phyloP scores from a whole-genome alignment of 176 grass and related monocot species.

The Carex kokanica region DNA sequence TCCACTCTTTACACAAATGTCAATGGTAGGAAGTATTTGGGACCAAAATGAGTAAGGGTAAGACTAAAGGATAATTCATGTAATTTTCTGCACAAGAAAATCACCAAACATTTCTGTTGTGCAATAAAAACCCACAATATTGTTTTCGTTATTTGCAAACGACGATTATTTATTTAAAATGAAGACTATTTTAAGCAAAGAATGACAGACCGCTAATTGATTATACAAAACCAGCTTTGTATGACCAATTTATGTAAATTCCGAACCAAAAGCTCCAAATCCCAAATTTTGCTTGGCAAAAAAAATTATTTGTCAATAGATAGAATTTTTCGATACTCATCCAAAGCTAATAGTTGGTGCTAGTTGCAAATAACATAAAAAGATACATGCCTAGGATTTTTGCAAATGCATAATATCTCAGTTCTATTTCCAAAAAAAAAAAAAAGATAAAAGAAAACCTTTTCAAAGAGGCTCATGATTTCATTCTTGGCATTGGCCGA shows the following conservation, averaged over 20 bases:
- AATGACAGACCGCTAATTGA: not conserved
- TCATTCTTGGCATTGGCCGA: constrained; percentile 74
- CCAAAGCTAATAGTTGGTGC: not conserved
- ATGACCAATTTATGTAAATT: not conserved
- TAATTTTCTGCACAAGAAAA: not conserved
- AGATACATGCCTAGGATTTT: not conserved
- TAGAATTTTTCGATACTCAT: not conserved
- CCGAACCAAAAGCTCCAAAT: not conserved
- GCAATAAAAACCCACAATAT: not conserved
- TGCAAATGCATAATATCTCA: not conserved
- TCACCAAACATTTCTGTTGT: not conserved
- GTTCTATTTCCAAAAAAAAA: not conserved
- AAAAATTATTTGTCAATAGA: not conserved
- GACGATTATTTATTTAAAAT: not conserved
- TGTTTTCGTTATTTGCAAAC: not conserved
- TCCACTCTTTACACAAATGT: not conserved
- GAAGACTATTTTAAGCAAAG: not conserved
- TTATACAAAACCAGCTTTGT: not conserved
- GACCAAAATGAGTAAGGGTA: not conserved
- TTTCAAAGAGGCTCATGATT: constrained; percentile 99
- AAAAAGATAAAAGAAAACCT: constrained; percentile 41
- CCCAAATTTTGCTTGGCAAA: not conserved
- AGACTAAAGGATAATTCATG: not conserved
- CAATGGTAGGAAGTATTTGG: not conserved
- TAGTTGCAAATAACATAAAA: not conserved